Base-by-base conservation (phyloP, 805 yeast species). In the Wickerhamomyces sydowiorum region DNA sequence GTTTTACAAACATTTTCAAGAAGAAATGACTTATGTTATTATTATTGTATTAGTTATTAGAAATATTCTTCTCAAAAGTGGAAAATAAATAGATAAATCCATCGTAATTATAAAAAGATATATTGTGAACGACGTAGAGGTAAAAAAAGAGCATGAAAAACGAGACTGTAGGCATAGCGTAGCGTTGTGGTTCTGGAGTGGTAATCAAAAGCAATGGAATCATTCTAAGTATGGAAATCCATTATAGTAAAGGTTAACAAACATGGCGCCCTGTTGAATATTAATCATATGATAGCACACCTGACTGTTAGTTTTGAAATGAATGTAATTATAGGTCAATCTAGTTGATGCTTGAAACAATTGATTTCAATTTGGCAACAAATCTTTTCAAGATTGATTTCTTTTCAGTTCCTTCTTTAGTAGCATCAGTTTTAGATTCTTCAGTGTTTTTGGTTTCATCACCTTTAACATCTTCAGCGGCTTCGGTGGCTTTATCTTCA, bases 371-470 rank as follows among this genome's bases (percentile, higher is more conserved):
- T 51, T 53, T 56, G 32, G 50, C 44, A 15, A 45, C 10, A n/a
- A 50, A 40, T 49, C 51, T 56, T 50, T 56, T 54, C 41, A 48
- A 36, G 41, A 51, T 41, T 18, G 41, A 37, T 45, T 52, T 51
- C 52, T 56, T 56, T 40, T 50, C 59, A 21, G 42, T 52, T 34
- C 40, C 43, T 15, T 31, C 39, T 13, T 33, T 27, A 8, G 34
- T 21, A 18, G 29, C 33, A 14, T 19, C 38, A 9, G 25, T 31
- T n/a, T 32, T 46, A 36, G 37, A 34, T 19, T 24, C 29, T 19
- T 39, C 44, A 19, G 31, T 39, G 19, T 38, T 28, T 39, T 34
- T 36, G 39, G 37, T 37, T 24, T 44, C 48, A 14, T 44, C 50
- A 18, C 39, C 42, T 38, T 45, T 42, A 35, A 34, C 40, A 12